Base-by-base conservation (phyloP, 2,329 filamentous ascomycete genomes). In the Calonectria fujianensis region DNA sequence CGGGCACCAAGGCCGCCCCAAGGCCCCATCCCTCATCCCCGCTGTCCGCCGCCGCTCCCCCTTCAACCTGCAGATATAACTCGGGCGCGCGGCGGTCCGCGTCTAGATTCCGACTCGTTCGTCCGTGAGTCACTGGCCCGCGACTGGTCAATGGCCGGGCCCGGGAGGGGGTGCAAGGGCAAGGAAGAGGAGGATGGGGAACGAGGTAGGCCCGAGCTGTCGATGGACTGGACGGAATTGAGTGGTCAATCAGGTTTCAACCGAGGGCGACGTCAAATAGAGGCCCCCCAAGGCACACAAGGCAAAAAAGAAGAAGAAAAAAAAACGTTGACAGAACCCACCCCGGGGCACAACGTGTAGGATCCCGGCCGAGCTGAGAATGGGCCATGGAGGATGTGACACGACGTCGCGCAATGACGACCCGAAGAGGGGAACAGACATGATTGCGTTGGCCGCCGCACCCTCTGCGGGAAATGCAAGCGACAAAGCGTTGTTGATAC, bases 111-210 rank as follows among this genome's bases (percentile, higher is more conserved):
- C 67, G 52, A 50, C 52, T 61, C 54, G 67, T 57, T 59, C 39
- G 52, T 41, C 37, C 32, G 50, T 73, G 71, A 73, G 57, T 73
- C 71, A 73, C 72, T 68, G n/a, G 32, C 32, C 29, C 27, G 31
- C 64, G 18, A 74, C 59, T 74, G 67, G 72, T 74, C 67, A 71
- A 70, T 70, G 61, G 59, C 41, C 24, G 50, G 37, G 54, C 35
- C 13, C n/a, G 48, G 24, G 27, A 6, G 20, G 27, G 54, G 32
- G 37, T 24, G 29, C 39, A 32, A 31, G 41, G 10, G n/a, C 11
- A 16, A 11, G 35, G n/a, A 13, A 18, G 4, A 13, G 16, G 35
- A 29, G 61, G 27, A n/a, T 37, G 24, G 35, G 39, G 61, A 39
- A n/a, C 59, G 24, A 64, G 31, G 31, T 4, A 29, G 57, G 35